Evolutionary conservation across 177 flowering plant species (phyloP).

Genomic region (Telopea speciosissima): DNA sequence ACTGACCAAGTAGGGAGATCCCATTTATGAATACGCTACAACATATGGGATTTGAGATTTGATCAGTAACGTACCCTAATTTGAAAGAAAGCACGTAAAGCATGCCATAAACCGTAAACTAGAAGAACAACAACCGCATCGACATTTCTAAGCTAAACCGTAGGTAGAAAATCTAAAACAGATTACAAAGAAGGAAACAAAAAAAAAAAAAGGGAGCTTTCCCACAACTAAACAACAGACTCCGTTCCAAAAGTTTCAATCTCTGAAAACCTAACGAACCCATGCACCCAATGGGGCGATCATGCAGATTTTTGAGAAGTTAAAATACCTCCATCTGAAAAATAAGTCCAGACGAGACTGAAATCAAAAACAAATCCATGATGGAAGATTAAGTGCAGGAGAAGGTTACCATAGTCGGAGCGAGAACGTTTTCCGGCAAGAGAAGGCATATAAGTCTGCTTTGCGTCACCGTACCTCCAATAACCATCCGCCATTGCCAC

Average conservation of each 20-base stretch:
- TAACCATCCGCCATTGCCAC: slow-evolving; percentile 45
- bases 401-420: slow-evolving; percentile 45
- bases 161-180: not conserved
- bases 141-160: not conserved
- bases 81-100: not conserved
- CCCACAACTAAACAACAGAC: not conserved
- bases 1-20: not conserved
- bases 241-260: not conserved
- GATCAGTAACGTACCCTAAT: not conserved
- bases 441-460: slow-evolving; percentile 34
- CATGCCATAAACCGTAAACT: not conserved
- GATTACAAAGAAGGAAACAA: not conserved
- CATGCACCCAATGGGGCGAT: not conserved
- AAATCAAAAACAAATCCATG: not conserved
- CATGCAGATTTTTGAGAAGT: too few relatives aligned
- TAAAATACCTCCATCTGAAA: too few relatives aligned
- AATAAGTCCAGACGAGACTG: not conserved
- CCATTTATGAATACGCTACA: not conserved
- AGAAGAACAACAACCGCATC: too few relatives aligned
- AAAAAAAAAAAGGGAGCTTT: not conserved
- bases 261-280: not conserved
- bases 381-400: not conserved
- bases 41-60: not conserved
- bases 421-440: slow-evolving; percentile 54
- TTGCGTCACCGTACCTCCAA: slow-evolving; percentile 48